A percentile compares a stretch with the other conserved stretches of the same genome.
Evolutionary conservation across 345 rosid genomes (phyloP).

Genomic region (Salix caprea): DNA sequence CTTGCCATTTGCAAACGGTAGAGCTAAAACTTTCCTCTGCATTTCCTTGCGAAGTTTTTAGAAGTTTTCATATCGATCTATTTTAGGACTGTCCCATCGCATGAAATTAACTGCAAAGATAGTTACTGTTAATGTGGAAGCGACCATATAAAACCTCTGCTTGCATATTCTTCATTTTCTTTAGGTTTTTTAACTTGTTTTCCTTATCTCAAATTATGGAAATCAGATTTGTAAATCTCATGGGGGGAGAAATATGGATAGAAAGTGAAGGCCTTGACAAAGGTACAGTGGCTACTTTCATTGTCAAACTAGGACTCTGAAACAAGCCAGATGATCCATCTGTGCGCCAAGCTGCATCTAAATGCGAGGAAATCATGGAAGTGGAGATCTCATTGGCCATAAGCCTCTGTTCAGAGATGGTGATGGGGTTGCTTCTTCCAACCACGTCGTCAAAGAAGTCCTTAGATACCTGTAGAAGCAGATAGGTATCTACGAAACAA

Average conservation of each 20-base stretch:
- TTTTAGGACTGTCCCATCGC: not conserved
- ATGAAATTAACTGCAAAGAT: not conserved
- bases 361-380: slow-evolving; percentile 47
- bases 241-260: slow-evolving; percentile 91
- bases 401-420: slow-evolving; percentile 24
- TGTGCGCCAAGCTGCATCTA: slow-evolving; percentile 34
- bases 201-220: slow-evolving; percentile 11
- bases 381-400: slow-evolving; percentile 38
- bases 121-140: too few species aligned
- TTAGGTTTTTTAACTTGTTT: not conserved
- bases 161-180: not conserved
- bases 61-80: not conserved
- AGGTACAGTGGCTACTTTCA: slow-evolving; percentile 62
- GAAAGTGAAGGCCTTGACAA: slow-evolving; percentile 80
- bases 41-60: not conserved
- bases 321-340: slow-evolving; percentile 36
- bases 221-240: slow-evolving; percentile 76
- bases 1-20: slow-evolving; percentile 93
- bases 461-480: slow-evolving; percentile 18
- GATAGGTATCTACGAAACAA: not conserved
- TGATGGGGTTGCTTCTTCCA: slow-evolving; percentile 18
- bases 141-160: too few species aligned
- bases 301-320: slow-evolving; percentile 62
- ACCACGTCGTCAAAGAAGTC: slow-evolving; percentile 46
- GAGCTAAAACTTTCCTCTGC: slow-evolving; percentile 1